Evolutionary conservation across 2,329 filamentous ascomycete species (phyloP).

Genomic region (Trichoderma oligosporum): DNA sequence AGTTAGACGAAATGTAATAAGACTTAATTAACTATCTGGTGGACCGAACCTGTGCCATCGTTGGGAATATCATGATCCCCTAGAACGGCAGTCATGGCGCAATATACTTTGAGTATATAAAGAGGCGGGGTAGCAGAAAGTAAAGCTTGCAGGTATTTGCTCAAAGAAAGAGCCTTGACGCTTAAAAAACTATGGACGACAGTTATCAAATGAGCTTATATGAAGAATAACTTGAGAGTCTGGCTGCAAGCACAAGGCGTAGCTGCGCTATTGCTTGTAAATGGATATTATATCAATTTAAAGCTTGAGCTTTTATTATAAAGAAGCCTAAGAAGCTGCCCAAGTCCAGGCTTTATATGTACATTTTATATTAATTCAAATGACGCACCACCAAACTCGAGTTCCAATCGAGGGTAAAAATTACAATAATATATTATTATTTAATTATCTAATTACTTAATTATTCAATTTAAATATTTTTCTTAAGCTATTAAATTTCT

Average conservation of each 20-base stretch:
- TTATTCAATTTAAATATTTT: constrained; percentile 18
- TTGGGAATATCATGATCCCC: not conserved
- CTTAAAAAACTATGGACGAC: not conserved
- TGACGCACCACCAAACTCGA: too few species aligned
- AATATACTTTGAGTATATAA: not conserved
- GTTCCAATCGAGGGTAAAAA: too few species aligned
- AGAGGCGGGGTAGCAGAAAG: constrained; percentile 13
- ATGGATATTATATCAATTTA: not conserved
- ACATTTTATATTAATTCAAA: too few species aligned
- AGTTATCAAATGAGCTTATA: constrained; percentile 3
- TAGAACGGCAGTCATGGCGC: constrained; percentile 7
- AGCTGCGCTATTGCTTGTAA: constrained; percentile 14
- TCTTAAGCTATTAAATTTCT: constrained; percentile 16
- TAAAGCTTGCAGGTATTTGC: constrained; percentile 1
- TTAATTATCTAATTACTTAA: not conserved
- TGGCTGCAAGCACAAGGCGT: not conserved
- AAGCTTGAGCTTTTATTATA: not conserved
- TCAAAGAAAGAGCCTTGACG: not conserved
- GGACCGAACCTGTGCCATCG: constrained; percentile 15
- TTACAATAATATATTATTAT: not conserved
- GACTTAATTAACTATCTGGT: not conserved
- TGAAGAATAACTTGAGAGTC: not conserved
- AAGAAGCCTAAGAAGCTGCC: not conserved
- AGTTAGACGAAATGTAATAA: constrained; percentile 9
- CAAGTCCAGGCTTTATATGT: too few species aligned